Percentiles rank a stretch among this genome's conserved stretches.
These are phyloP conservation scores for Postia placenta DNA, from an alignment of 768 basidiomycete species.

Conservation along the genomic window DNA sequence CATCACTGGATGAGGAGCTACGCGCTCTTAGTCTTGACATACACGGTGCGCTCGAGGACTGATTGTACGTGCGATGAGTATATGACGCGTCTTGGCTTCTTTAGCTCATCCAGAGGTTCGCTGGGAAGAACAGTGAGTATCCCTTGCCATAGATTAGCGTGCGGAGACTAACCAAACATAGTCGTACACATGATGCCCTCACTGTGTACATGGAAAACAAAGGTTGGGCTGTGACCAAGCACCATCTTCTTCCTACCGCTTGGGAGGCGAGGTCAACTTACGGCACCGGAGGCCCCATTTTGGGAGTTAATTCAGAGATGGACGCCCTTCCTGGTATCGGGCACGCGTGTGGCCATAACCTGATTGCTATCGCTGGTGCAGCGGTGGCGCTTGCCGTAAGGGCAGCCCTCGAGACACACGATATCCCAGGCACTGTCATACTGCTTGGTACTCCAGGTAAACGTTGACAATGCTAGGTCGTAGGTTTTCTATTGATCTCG, in stretches of 20 bases:
- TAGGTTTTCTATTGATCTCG: not conserved
- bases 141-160: not conserved
- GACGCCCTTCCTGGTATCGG: slow-evolving; percentile 37
- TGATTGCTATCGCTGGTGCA: slow-evolving; percentile 73
- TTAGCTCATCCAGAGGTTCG: slow-evolving; percentile 65
- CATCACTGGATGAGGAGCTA: slow-evolving; percentile 47
- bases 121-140: slow-evolving; percentile 58
- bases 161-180: slow-evolving; percentile 19
- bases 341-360: slow-evolving; percentile 78
- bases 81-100: not conserved
- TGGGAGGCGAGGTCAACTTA: slow-evolving; percentile 67
- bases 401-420: slow-evolving; percentile 50
- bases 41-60: no score
- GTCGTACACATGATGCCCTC: slow-evolving; percentile 66
- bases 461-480: slow-evolving; percentile 2
- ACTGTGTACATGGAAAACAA: slow-evolving; percentile 57
- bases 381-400: slow-evolving; percentile 68
- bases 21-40: slow-evolving; percentile 64
- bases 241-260: slow-evolving; percentile 64
- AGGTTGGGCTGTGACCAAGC: slow-evolving; percentile 57
- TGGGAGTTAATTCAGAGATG: slow-evolving; percentile 78
- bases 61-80: slow-evolving; percentile 29
- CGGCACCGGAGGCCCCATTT: slow-evolving; percentile 59
- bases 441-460: slow-evolving; percentile 76
- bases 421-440: slow-evolving; percentile 63